Base-by-base conservation (phyloP, 2,329 filamentous ascomycete genomes). In the Zymoseptoria brevis region DNA sequence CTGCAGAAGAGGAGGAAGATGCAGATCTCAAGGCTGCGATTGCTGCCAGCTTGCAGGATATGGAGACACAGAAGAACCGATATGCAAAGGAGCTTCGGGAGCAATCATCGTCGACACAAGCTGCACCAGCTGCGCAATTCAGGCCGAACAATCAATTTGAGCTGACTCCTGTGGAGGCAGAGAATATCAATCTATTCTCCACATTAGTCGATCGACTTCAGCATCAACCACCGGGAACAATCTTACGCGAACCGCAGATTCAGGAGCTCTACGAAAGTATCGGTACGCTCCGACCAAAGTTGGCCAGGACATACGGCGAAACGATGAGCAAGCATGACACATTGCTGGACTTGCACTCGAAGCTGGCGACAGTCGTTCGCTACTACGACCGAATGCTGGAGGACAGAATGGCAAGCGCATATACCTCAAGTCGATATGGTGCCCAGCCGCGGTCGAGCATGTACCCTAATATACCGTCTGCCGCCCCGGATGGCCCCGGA, bases 291-390 rank as follows among this genome's bases (percentile, higher is more conserved):
- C 84, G 94, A 54, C 94, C 94, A 1, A 99, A 99, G 74, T 80
- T 99, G 57, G 94, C 94, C 4, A 84, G 94, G 59, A 96, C 93
- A 0, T 96, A 97, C 71, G 94, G 94, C 57, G 94, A 99, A 77
- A 96, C 94, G 0, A 97, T 99, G 94, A 97, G 94, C 83, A 99
- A 99, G 75, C 94, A 97, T 74, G 92, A 99, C 73, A 94, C 93
- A 0, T 81, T 99, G 8, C 83, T 97, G 22, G 94, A 99, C 73
- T 80, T 99, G 0, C 94, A 99, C 72, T 89, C 91, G 19, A 99
- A 99, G 73, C 80, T 99, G 22, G 94, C 93, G 0, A 96, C 93
- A 0, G 94, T 97, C 24, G 94, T 99, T 4, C 85, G 94, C 35
- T 97, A 97, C 72, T 99, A 99, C 71, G 94, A 99, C 74, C 86